Evolutionary conservation across 352 stramenopile genomes (phyloP), one percentile per base, ranked within the genome.

Genomic region (Globisporangium orthogonon): DNA sequence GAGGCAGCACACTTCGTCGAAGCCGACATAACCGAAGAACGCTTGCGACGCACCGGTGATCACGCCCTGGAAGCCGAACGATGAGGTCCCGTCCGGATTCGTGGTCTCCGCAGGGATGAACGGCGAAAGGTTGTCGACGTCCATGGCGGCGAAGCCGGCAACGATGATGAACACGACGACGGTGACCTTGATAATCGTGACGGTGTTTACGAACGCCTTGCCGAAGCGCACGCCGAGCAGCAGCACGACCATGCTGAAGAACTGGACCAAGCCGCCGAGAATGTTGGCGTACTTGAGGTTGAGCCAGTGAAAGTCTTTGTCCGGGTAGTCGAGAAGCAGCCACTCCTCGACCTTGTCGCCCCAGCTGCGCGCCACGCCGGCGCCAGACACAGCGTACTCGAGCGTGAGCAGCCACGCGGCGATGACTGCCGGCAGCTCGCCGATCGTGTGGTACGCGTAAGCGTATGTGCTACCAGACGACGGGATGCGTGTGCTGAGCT

Each of bases 21-120:
- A 98, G 28, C 94, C 94, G 23, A 98, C 67, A 60, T 95, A 97
- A 40, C 91, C 91, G 70, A 98, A 98, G 64, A 97, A 97, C 3
- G 86, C 89, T 43, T 89, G 84, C 17, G 89, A 88, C 9, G 85
- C 75, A 11, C 89, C 90, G 11, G 77, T 78, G 45, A 97, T 72
- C 54, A 97, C 75, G 4, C 84, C 84, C 41, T 79, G 68, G 13
- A 67, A 62, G 18, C 84, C 84, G 53, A 79, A 83, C 2, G 67
- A 47, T 54, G 65, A 63, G 3, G 43, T 47, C 13, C 70, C 70
- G 30, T 63, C 45, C 30, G 63, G 44, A 4, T 66, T 57, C n/a
- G 60, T 51, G 0, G 57, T 37, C 11, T 71, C 66, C 13, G 52
- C 50, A 6, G 85, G 86, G 39, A 95, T 58, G 49, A 97, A 95